Conservation (phyloP, 352 stramenopile genomes). For the Aphanomyces cochlioides region DNA sequence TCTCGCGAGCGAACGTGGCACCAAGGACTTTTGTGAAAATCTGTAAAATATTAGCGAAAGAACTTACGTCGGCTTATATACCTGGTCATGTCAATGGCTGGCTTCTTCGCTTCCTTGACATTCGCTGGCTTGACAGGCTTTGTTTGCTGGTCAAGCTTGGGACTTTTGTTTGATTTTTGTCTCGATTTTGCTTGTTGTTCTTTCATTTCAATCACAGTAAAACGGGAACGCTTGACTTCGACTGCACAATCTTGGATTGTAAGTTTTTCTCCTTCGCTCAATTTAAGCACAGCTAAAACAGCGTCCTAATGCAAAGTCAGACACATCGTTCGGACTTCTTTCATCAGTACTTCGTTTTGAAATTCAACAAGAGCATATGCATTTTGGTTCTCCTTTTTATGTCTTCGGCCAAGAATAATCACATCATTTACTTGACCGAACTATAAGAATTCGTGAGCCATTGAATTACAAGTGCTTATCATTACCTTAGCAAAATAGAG, state of each 20-base stretch:
- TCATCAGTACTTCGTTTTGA: not conserved
- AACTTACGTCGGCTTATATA: too few relatives aligned
- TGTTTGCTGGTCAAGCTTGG: too few relatives aligned
- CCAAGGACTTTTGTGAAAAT: not conserved
- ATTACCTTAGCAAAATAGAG: not conserved
- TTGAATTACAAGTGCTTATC: not conserved
- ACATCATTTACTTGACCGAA: not conserved
- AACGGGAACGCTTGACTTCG: slow-evolving; percentile 7
- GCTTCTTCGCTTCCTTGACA: too few relatives aligned
- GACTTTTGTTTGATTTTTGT: not conserved
- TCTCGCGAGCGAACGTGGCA: not conserved
- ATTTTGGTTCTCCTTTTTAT: slow-evolving; percentile 15
- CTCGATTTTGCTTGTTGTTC: slow-evolving; percentile 16
- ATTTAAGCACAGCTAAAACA: not conserved
- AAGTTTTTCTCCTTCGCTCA: not conserved
- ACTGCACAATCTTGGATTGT: not conserved
- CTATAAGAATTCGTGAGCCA: not conserved
- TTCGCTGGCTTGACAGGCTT: too few relatives aligned
- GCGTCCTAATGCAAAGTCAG: not conserved
- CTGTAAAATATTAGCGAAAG: too few relatives aligned
- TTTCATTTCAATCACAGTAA: slow-evolving; percentile 22
- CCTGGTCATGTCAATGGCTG: too few relatives aligned
- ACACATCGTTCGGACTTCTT: not conserved
- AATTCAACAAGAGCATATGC: slow-evolving; percentile 23
- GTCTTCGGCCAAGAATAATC: slow-evolving; percentile 12